Base-by-base conservation (phyloP, 208 protist species). In the Histomonas meleagridis region DNA sequence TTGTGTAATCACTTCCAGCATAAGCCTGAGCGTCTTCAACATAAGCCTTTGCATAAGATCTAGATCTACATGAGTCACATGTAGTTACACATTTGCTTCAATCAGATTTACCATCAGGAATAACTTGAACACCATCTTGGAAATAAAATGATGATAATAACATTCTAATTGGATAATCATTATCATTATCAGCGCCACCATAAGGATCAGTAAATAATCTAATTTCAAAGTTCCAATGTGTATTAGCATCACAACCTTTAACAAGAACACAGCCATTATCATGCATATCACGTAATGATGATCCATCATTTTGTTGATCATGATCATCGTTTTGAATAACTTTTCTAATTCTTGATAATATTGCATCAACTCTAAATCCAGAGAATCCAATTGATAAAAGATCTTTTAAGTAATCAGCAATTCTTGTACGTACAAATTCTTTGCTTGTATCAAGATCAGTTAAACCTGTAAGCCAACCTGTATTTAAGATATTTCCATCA, bases 261-360 rank as follows among this genome's bases (percentile, higher is more conserved):
- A 95, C 86, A 16, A 96, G 55, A 32, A 96, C 91, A 38, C 72
- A 91, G 16, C 95, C 95, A 40, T 94, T 5, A 43, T 92, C 93
- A 23, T 92, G 91, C 95, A 96, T 96, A 90, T 96, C 95, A 65
- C 95, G 70, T 5, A 92, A 95, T 49, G 92, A 93, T 1, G 70
- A 92, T 78, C 93, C 95, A 35, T 69, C 51, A 57, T 93, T 95
- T 51, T 95, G 95, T 90, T 95, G 94, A 78, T 95, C 95, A 78
- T 91, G 51, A 51, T 96, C 95, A 86, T 96, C 95, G 57, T 96
- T 96, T 90, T 96, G 93, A 48, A 96, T 93, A 18, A 92, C 95
- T 48, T 92, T 81, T 23, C 95, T 38, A 26, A 35, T 28, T 23
- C 9, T 62, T 16, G 48, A 35, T 26, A 92, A 21, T 12, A 95